phyloP scores from a whole-genome alignment of 352 stramenopile genomes.

The Albugo laibachii region DNA sequence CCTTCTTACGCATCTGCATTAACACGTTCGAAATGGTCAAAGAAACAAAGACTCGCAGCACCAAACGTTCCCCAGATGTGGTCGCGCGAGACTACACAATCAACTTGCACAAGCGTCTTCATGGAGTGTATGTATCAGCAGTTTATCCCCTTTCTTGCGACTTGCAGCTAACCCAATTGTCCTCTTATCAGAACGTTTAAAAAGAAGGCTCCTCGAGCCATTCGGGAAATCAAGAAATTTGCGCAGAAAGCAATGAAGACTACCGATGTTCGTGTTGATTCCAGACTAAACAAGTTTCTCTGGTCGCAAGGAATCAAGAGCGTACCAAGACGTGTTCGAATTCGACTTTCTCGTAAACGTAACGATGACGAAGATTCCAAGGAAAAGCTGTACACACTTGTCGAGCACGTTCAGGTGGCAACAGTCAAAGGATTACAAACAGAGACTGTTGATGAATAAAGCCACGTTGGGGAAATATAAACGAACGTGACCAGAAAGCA shows the following conservation, averaged over 20 bases:
- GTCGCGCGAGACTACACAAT: conserved; percentile 97
- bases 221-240: conserved; percentile 97
- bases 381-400: conserved; percentile 98
- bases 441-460: conserved; percentile 87
- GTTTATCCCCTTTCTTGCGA: conserved; percentile 9
- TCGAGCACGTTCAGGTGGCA: conserved; percentile 92
- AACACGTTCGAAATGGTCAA: conserved; percentile 40
- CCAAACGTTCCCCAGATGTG: conserved; percentile 82
- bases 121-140: conserved; percentile 71
- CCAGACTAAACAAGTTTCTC: conserved; percentile 95
- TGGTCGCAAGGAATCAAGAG: conserved; percentile 97
- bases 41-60: conserved; percentile 72
- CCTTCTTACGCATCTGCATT: background rate
- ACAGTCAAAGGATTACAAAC: conserved; percentile 94
- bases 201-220: conserved; percentile 92
- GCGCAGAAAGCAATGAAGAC: conserved; percentile 95
- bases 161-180: background rate
- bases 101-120: conserved; percentile 95
- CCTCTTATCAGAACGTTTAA: conserved; percentile 81
- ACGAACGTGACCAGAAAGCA: too few species aligned
- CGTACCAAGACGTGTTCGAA: conserved; percentile 92
- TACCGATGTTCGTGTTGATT: conserved; percentile 90
- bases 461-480: background rate
- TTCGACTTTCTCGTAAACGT: conserved; percentile 94
- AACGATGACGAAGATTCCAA: conserved; percentile 98